Evolutionary conservation across 148 eudicot genomes (phyloP), one percentile per base, ranked within the genome.

Genomic region (Vaccinium macrocarpon): DNA sequence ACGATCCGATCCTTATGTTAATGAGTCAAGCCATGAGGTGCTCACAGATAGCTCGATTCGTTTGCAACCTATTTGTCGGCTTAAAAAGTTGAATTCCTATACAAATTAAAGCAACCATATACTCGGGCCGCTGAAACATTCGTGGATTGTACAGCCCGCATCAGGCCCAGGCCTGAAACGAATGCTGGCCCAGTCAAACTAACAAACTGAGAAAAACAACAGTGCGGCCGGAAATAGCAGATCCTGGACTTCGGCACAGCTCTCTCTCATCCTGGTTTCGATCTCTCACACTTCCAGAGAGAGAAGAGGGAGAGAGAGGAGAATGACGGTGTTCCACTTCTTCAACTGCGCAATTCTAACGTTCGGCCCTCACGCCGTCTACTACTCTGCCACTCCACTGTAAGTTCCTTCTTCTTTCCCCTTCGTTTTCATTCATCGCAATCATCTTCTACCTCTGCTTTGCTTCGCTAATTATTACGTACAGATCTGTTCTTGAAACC

Each of bases 351-450:
- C 99, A 15, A 96, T 96, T 68, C 86, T 96, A 42, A 94, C 99
- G 2, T 96, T 96, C 82, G 99, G 99, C 76, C 99, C 99, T 84
- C 99, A 96, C 89, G 96, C 94, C 84, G 96, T 96, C 76, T 96
- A 96, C 87, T 96, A 93, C 89, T 93, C 99, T 14, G 99, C 99
- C 57, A 96, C 99, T 62, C 99, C 99, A 32, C 62, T 96, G 99
- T 96, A n/a, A 86, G 93, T 84, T 57, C 57, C 92, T 84, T 51
- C 57, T 57, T 49, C 52, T 32, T 74, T 74, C 70, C 12, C 85
- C 83, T 21, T 13, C 50, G 16, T 2, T 70, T 48, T 52, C 66
- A 16, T 64, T 11, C 50, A 12, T 25, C 49, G 1, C 51, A 5
- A 16, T 10, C 53, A 11, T 51, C 21, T 64, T 57, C 62, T 16